phyloP scores from a whole-genome alignment of 805 yeast species.

The Yarrowia alimentaria region DNA sequence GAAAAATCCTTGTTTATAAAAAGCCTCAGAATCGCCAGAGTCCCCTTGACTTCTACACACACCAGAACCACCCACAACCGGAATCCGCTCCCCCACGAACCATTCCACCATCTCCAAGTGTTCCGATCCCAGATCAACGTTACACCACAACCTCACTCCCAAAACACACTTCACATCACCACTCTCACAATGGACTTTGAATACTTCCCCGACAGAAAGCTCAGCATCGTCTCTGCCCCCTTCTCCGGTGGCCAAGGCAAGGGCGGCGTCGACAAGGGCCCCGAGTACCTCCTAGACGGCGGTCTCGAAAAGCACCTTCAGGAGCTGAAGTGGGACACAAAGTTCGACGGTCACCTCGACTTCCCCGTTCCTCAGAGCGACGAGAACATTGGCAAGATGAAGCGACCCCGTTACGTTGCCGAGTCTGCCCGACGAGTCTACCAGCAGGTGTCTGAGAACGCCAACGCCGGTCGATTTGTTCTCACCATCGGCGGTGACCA shows the following conservation, averaged over 20 bases:
- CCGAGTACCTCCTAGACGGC: constrained; percentile 69
- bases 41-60: too few species aligned
- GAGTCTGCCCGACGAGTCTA: constrained; percentile 65
- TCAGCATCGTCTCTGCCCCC: constrained; percentile 82
- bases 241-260: constrained; percentile 96
- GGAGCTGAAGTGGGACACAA: constrained; percentile 70
- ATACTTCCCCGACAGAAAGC: constrained; percentile 53
- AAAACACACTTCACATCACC: not conserved
- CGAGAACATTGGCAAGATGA: constrained; percentile 57
- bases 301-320: constrained; percentile 67
- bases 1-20: constrained; percentile 9
- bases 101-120: too few species aligned
- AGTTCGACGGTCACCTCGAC: constrained; percentile 40
- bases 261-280: constrained; percentile 91
- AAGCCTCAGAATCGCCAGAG: too few species aligned
- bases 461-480: constrained; percentile 57
- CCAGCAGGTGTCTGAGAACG: constrained; percentile 55
- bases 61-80: not conserved
- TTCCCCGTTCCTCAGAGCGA: constrained; percentile 43
- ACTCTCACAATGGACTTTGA: constrained; percentile 38
- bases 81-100: too few species aligned
- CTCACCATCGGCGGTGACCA: constrained; percentile 95
- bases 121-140: too few species aligned
- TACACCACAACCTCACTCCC: not conserved
- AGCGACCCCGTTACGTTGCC: constrained; percentile 76